Base-by-base conservation (phyloP, 352 stramenopile species). In the Phytophthora palmivora region DNA sequence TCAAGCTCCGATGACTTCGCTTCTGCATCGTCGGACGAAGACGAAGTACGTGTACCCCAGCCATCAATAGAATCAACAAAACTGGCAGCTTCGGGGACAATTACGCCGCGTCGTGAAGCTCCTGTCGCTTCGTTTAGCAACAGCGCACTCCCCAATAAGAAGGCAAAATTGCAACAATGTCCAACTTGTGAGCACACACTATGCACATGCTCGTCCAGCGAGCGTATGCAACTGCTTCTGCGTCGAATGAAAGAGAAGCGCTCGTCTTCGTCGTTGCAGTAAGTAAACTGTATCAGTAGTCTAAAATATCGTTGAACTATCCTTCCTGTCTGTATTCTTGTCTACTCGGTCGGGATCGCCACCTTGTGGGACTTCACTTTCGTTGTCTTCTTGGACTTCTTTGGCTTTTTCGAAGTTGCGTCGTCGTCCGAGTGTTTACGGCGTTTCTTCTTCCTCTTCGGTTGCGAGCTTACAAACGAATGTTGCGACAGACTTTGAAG, bases 401-500 rank as follows among this genome's bases (percentile, higher is more conserved):
- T 55, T 4, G 22, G 22, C 19, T 51, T 60, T 8, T 44, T 33
- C 0, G 50, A 43, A 19, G 4, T 28, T 44, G 33, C 9, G 12
- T 14, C 42, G 37, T 63, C 33, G 22, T 63, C 47, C 14, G 19
- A 38, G 47, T 58, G 12, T 32, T 57, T 60, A 19, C 45, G 42
- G 19, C 64, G 56, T 39, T 50, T 60, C 24, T 68, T 60, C 42
- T 73, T 81, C 45, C 78, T 78, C 28, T 68, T 67, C 44, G 74
- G 44, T 45, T 72, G 70, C 54, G 50, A 73, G 6, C 22, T 65
- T 9, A 58, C 49, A 30, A 84, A 79, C 38, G 80, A 76, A 34
- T 71, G 75, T 53, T 93, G 84, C 58, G 84, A 93, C 12, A 93
- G 69, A 58, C 79, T 93, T 50, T 93, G 84, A 7, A 93, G 73